Conservation (phyloP, 139 green algal species). For the Marvania coccoides region DNA sequence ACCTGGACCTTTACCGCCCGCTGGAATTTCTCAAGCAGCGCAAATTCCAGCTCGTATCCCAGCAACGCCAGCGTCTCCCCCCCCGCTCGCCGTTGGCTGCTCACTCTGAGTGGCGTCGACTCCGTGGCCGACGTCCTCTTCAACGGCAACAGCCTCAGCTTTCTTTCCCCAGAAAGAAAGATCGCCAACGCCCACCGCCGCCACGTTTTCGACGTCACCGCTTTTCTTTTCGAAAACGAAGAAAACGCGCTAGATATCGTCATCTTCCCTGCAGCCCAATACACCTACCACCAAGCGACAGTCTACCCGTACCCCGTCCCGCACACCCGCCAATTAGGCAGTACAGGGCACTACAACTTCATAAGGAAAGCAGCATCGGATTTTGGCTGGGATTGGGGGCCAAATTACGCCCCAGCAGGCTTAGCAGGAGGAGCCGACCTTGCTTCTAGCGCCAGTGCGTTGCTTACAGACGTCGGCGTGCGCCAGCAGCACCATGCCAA, state of each 20-base stretch:
- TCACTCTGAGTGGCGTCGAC: slow-evolving; percentile 28
- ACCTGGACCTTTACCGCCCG: slow-evolving; percentile 42
- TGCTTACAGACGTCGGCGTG: slow-evolving; percentile 1
- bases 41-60: background rate
- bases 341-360: slow-evolving; percentile 58
- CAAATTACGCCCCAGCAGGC: slow-evolving; percentile 53
- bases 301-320: slow-evolving; percentile 23
- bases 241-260: slow-evolving; percentile 9
- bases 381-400: slow-evolving; percentile 82
- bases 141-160: slow-evolving; percentile 23
- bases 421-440: slow-evolving; percentile 50
- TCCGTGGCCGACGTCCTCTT: slow-evolving; percentile 36
- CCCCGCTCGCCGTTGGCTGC: background rate
- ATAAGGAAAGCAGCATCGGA: slow-evolving; percentile 62
- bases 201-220: background rate
- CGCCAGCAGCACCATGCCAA: slow-evolving; percentile 18
- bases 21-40: slow-evolving; percentile 15
- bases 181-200: slow-evolving; percentile 39
- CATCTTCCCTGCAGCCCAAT: slow-evolving; percentile 5
- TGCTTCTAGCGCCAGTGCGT: background rate
- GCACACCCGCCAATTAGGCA: background rate
- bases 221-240: background rate
- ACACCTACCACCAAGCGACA: background rate
- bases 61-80: background rate
- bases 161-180: too few species aligned